Base-by-base conservation (phyloP, 495 filamentous ascomycete genomes). In the Trypethelium eluteriae region DNA sequence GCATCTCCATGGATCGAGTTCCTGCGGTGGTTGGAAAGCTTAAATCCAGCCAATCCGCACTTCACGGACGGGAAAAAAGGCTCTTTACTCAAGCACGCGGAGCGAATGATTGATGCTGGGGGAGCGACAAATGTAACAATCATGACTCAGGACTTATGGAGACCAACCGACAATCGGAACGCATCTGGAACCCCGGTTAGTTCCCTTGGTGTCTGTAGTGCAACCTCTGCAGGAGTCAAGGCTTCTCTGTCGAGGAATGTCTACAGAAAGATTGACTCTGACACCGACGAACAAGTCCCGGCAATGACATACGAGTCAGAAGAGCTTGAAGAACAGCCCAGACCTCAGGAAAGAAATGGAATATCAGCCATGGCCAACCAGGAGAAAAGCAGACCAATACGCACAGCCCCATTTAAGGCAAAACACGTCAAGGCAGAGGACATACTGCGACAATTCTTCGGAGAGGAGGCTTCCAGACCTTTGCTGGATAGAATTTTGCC, bases 1-100 rank as follows among this genome's bases (percentile, higher is more conserved):
- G 32, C 25, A 34, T 59, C 53, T 36, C 53, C 53, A 35, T 59
- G 53, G 53, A n/a, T 59, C 36, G 53, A 59, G 18, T 14, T 59
- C 14, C 53, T 59, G 7, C 18, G 32, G 36, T 59, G 53, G 53
- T 18, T 59, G 5, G 34, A 35, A 5, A 53, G 12, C 12, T 59
- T 34, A 9, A 0, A 59, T 10, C 5, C 6, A 36, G 53, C 18
- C 32, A 32, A 7, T 9, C 18, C 10, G 32, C 5, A 9, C 7
- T n/a, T 10, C 5, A 36, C 14, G 10, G 53, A 3, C 11, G 25
- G 5, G 10, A 59, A 36, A 32, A 36, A 35, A 14, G 32, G 18
- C 32, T 7, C 36, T 10, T 35, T 59, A 14, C 32, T 34, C 5
- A 34, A 36, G 53, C 53, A 59, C 32, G 41, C 1, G 14, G 41